phyloP scores from a whole-genome alignment of 2,329 filamentous ascomycete species.

The Stemphylium beticola region DNA sequence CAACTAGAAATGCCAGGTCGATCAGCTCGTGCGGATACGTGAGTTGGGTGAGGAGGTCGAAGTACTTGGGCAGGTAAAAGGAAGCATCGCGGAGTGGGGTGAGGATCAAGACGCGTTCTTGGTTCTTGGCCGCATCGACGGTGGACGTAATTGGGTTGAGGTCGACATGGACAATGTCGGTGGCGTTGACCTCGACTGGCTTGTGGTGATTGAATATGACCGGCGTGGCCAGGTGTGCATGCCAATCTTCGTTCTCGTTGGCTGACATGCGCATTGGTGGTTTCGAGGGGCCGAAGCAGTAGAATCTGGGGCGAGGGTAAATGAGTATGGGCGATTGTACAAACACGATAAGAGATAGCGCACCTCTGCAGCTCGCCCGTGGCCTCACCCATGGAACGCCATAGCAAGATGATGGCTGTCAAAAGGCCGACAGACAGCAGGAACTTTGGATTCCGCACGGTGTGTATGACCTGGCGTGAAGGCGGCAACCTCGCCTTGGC shows the following conservation, averaged over 20 bases:
- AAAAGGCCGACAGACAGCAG: slow-evolving; percentile 74
- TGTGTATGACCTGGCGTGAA: slow-evolving; percentile 66
- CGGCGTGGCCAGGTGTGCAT: slow-evolving; percentile 84
- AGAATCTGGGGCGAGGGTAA: slow-evolving; percentile 70
- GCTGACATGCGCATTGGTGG: slow-evolving; percentile 94
- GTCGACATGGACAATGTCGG: slow-evolving; percentile 78
- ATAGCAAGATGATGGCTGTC: slow-evolving; percentile 79
- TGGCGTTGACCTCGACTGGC: slow-evolving; percentile 81
- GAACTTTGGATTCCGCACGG: slow-evolving; percentile 78
- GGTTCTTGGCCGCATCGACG: slow-evolving; percentile 75
- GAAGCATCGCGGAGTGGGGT: slow-evolving; percentile 93
- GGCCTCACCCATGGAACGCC: slow-evolving; percentile 81
- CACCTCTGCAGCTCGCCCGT: slow-evolving; percentile 92
- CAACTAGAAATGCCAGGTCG: slow-evolving; percentile 91
- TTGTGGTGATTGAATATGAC: slow-evolving; percentile 96
- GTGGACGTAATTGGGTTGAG: slow-evolving; percentile 87
- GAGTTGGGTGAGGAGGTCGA: slow-evolving; percentile 86
- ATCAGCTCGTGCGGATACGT: slow-evolving; percentile 96
- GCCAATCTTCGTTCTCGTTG: slow-evolving; percentile 91
- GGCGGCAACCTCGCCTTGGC: slow-evolving; percentile 80
- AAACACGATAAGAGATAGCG: slow-evolving; percentile 26
- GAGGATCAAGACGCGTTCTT: slow-evolving; percentile 87
- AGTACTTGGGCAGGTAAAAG: slow-evolving; percentile 82
- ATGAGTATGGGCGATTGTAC: background rate
- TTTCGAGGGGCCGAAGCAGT: slow-evolving; percentile 95